Evolutionary conservation across 163 green algal genomes (phyloP).

Genomic region (Scenedesmus sp.): DNA sequence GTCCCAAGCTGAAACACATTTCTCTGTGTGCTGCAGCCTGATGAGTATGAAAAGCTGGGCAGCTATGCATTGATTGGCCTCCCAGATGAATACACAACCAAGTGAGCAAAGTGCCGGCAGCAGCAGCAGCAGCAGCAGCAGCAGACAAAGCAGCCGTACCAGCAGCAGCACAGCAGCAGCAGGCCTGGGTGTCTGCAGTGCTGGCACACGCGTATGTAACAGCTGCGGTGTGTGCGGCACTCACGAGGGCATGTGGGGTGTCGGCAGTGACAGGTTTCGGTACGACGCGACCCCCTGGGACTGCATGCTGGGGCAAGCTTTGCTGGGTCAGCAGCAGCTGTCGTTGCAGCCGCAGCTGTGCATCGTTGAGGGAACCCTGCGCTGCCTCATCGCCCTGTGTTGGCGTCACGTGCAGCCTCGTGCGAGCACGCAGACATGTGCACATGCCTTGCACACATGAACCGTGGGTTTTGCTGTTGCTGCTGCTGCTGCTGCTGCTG

Average conservation of each 20-base stretch:
- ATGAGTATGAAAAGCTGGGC: conserved; percentile 98
- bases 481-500: background rate
- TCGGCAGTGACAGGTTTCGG: background rate
- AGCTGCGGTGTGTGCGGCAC: background rate
- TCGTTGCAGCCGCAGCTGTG: background rate
- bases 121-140: conserved; percentile 6
- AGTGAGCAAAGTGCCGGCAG: conserved; percentile 56
- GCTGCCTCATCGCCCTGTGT: too few relatives aligned
- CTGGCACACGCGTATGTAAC: background rate
- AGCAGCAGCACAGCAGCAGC: conserved; percentile 7
- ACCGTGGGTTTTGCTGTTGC: too few relatives aligned
- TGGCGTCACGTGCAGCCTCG: too few relatives aligned
- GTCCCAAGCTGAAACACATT: background rate
- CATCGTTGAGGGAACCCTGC: conserved; percentile 78
- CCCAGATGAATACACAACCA: conserved; percentile 85
- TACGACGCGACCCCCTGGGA: background rate
- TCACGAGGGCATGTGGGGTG: background rate
- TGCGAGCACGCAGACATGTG: too few relatives aligned
- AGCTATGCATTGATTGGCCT: conserved; percentile 95
- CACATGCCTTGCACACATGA: too few relatives aligned
- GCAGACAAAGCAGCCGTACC: background rate
- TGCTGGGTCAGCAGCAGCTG: background rate
- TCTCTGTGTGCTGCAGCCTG: conserved; percentile 75
- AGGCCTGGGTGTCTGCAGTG: background rate
- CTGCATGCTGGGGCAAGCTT: background rate